Conservation (phyloP, 345 rosid species). For the Hibiscus mutabilis region DNA sequence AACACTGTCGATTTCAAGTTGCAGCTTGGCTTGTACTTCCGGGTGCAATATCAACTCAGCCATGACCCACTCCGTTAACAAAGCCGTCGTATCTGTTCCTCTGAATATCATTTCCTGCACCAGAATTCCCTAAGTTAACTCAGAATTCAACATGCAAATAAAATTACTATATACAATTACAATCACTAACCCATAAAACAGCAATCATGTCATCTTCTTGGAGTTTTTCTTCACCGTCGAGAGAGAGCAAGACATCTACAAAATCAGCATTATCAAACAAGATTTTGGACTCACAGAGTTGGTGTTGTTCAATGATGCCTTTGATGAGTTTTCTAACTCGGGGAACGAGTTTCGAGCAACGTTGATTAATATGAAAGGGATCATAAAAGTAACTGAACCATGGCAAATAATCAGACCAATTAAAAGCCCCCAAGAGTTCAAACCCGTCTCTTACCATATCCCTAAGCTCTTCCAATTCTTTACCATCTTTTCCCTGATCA, state of each 20-base stretch:
- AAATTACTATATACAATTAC: background rate
- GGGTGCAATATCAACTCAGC: slow-evolving; percentile 42
- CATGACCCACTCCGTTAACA: slow-evolving; percentile 45
- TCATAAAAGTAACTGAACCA: slow-evolving; percentile 40
- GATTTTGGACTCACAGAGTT: background rate
- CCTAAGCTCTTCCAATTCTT: slow-evolving; percentile 21
- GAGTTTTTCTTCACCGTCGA: slow-evolving; percentile 37
- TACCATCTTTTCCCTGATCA: background rate
- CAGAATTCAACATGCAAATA: background rate
- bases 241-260: slow-evolving; percentile 45
- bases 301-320: slow-evolving; percentile 34
- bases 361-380: slow-evolving; percentile 32
- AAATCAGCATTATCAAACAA: slow-evolving; percentile 28
- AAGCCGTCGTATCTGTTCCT: slow-evolving; percentile 48
- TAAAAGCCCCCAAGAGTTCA: slow-evolving; percentile 50
- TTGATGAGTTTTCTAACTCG: slow-evolving; percentile 35
- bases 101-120: slow-evolving; percentile 53
- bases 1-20: slow-evolving; percentile 16
- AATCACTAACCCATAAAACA: slow-evolving; percentile 39
- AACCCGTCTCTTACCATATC: slow-evolving; percentile 44
- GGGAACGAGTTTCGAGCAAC: slow-evolving; percentile 40
- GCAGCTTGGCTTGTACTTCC: slow-evolving; percentile 26
- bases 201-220: slow-evolving; percentile 40
- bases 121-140: background rate
- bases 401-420: slow-evolving; percentile 54